Evolutionary conservation across 345 rosid species (phyloP), one percentile per base, ranked within the genome.

Genomic region (Acer saccharum): DNA sequence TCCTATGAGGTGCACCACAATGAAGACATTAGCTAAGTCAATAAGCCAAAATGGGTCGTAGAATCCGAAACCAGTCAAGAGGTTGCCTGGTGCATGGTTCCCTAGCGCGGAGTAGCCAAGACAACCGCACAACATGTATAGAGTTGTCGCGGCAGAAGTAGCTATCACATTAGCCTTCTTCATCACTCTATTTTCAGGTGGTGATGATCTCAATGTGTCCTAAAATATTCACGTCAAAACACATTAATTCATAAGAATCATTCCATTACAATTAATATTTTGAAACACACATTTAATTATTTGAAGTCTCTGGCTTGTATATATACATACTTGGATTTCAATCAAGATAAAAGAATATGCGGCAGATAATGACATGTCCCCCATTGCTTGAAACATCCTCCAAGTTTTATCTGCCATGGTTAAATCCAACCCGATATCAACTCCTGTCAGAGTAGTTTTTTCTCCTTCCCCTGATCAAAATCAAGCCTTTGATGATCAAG

Each of bases 201-300:
- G 88, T n/a, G 89, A 83, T 4, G 91, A 80, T 63, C 67, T 83
- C 62, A 88, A 12, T 10, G 91, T 86, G 71, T 88, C 89, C 91
- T 88, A 77, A 52, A 43, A 12, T 50, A 18, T 64, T 23, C 55
- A 74, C 9, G 25, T 2, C 10, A 52, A 27, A 65, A 29, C 60
- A 32, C 10, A 43, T 1, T 43, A 8, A 43, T 21, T 44, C 55
- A 35, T 65, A 50, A 35, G 39, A 48, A 46, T 46, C 3, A 46
- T 46, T 46, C 2, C 3, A 63, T 7, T 23, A 10, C 7, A 63
- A 32, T 9, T 13, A 89, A 89, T 75, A 10, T 69, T 35, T 35
- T 35, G 29, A 48, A 48, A 69, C 6, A 58, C 6, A 58, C 7
- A 39, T 54, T 23, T 35, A 35, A 35, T 35, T 35, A 35, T 35